A percentile compares a stretch with the other conserved stretches of the same genome.
Conservation (phyloP, 441 rosid species). For the Eruca vesicaria region DNA sequence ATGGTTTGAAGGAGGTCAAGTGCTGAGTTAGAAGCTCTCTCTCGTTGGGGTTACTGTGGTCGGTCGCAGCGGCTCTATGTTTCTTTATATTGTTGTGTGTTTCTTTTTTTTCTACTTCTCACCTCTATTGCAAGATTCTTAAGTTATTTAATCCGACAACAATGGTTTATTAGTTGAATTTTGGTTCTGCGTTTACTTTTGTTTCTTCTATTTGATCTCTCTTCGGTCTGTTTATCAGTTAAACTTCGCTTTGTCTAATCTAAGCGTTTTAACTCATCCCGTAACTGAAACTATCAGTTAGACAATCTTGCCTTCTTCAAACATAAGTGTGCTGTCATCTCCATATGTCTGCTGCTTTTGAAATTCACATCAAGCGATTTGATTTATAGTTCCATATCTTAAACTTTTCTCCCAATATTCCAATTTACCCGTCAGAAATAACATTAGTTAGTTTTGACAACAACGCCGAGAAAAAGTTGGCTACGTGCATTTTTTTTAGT, state of each 20-base stretch:
- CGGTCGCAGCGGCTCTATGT: constrained; percentile 28
- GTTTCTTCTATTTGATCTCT: not conserved
- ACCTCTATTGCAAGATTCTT: constrained; percentile 15
- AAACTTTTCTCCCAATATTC: too few relatives aligned
- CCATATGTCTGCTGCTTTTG: too few relatives aligned
- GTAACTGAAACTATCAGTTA: too few relatives aligned
- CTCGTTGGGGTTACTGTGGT: constrained; percentile 15
- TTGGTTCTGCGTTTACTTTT: not conserved
- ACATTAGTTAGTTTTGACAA: too few relatives aligned
- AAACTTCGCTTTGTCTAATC: not conserved
- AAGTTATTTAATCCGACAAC: constrained; percentile 5
- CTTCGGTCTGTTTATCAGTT: not conserved
- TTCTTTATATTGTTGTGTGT: not conserved
- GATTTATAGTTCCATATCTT: too few relatives aligned
- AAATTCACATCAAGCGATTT: too few relatives aligned
- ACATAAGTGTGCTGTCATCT: too few relatives aligned
- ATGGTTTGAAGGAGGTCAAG: constrained; percentile 91
- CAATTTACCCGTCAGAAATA: too few relatives aligned
- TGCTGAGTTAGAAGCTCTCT: constrained; percentile 48
- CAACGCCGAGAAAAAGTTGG: too few relatives aligned
- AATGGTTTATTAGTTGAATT: constrained; percentile 10
- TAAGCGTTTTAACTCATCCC: not conserved
- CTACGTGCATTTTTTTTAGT: too few relatives aligned
- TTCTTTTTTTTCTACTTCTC: constrained; percentile 5
- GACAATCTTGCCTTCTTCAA: too few relatives aligned